Base-by-base conservation (phyloP, 345 rosid genomes). In the Populus alba region DNA sequence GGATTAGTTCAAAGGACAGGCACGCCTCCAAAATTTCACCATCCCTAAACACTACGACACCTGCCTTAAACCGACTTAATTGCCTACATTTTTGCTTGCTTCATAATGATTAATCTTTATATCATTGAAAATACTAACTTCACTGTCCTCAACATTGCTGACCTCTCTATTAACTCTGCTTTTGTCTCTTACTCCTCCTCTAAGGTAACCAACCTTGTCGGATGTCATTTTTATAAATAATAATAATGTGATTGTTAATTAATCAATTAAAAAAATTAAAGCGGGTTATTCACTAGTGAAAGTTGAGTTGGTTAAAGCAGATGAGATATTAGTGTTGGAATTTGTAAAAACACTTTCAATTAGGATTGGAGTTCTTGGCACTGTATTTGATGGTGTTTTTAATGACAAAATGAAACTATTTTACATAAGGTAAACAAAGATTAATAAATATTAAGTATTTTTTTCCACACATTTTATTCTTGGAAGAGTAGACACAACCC, bases 81-180 rank as follows among this genome's bases (percentile, higher is more conserved):
- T 71, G 83, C 89, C 66, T 96, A 97, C 82, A 91, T 79, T 35
- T 94, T 94, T 88, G 31, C 85, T 59, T 98, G 97, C 70, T 75
- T 84, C 59, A 91, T 91, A 65, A 18, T 88, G 17, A 70, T 93
- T 78, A 88, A 87, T 79, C 66, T 96, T 38, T 90, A 91, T 71
- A 73, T 96, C 71, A 86, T 90, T 73, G 77, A 84, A 12, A 78
- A 55, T 41, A 94, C 98, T 74, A 79, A 82, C 59, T 92, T 85
- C 91, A 83, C 92, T 77, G 97, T 96, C 84, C 94, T 96, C 38
- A 96, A 96, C 82, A 95, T 97, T 5, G 97, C 94, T 73, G 97
- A 96, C n/a, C 92, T 96, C 74, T 67, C 90, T 45, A 67, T 96
- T 86, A 51, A 77, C 68, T 25, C 75, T n/a, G 81, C 78, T 17